A percentile compares a stretch with the other conserved stretches of the same genome.
Evolutionary conservation across 768 basidiomycete species (phyloP).

Genomic region (Trametopsis cervina): DNA sequence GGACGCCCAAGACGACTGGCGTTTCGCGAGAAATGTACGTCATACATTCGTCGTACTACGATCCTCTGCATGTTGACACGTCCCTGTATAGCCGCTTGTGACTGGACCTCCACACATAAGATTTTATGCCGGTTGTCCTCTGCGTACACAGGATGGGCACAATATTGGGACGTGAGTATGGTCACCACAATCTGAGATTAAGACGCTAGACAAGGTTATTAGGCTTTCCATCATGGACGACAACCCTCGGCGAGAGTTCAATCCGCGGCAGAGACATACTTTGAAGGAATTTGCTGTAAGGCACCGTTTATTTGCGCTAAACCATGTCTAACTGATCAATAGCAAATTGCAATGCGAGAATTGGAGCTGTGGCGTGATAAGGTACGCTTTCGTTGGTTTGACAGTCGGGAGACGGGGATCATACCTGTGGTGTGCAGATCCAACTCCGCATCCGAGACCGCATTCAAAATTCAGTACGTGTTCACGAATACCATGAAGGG

Average conservation of each 20-base stretch:
- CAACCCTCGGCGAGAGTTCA: conserved; percentile 75
- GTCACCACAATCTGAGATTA: background rate
- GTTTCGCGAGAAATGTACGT: conserved; percentile 77
- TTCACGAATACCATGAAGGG: too few relatives aligned
- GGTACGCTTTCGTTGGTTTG: conserved; percentile 31
- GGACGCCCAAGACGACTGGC: conserved; percentile 79
- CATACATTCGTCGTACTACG: background rate
- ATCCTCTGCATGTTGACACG: background rate
- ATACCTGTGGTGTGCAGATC: too few relatives aligned
- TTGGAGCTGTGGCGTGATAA: conserved; percentile 96
- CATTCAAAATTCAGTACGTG: conserved; percentile 75
- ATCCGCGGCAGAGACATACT: conserved; percentile 83
- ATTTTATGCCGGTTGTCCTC: conserved; percentile 89
- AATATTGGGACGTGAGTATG: conserved; percentile 74
- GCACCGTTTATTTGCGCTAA: background rate
- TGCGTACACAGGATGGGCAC: conserved; percentile 83
- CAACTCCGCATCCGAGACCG: conserved; percentile 86
- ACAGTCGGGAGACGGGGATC: too few relatives aligned
- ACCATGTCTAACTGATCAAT: background rate
- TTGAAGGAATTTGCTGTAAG: conserved; percentile 85
- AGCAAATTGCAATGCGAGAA: conserved; percentile 88
- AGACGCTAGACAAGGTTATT: background rate
- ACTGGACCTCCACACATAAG: conserved; percentile 58
- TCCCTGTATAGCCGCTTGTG: conserved; percentile 59
- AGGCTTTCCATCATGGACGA: conserved; percentile 84